Percentiles rank a stretch among this genome's conserved stretches.
These are phyloP conservation scores for Clarkia xantiana DNA, from an alignment of 345 rosid species.

Conservation along the genomic window DNA sequence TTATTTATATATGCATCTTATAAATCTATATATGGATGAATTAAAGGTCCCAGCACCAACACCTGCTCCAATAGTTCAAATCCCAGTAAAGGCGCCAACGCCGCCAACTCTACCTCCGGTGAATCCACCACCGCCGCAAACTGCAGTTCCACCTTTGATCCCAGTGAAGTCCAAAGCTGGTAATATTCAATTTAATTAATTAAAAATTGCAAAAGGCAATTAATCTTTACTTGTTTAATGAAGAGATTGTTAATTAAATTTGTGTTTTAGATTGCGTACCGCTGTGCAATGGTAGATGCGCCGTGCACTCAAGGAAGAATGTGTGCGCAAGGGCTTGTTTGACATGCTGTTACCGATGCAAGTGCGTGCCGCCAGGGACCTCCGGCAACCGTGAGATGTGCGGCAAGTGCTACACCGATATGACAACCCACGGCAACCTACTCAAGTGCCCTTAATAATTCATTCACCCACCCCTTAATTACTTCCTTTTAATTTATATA, in stretches of 20 bases:
- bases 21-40: too few relatives aligned
- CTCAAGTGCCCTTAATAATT: conserved; percentile 74
- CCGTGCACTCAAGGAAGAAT: conserved; percentile 52
- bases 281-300: conserved; percentile 59
- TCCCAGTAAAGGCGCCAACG: too few relatives aligned
- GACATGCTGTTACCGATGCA: conserved; percentile 86
- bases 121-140: too few relatives aligned
- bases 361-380: conserved; percentile 92
- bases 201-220: neutral
- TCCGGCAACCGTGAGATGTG: conserved; percentile 72
- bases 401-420: conserved; percentile 74
- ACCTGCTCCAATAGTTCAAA: too few relatives aligned
- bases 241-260: neutral
- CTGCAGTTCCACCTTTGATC: conserved; percentile 10
- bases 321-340: conserved; percentile 65
- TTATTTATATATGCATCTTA: too few relatives aligned
- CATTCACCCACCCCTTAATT: too few relatives aligned
- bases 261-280: conserved; percentile 47
- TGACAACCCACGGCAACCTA: conserved; percentile 55
- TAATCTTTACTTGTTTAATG: neutral
- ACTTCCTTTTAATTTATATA: too few relatives aligned
- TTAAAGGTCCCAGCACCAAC: too few relatives aligned
- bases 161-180: conserved; percentile 41
- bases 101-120: too few relatives aligned
- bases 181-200: too few relatives aligned